phyloP scores from a whole-genome alignment of 345 rosid genomes.

The Nasturtium officinale region DNA sequence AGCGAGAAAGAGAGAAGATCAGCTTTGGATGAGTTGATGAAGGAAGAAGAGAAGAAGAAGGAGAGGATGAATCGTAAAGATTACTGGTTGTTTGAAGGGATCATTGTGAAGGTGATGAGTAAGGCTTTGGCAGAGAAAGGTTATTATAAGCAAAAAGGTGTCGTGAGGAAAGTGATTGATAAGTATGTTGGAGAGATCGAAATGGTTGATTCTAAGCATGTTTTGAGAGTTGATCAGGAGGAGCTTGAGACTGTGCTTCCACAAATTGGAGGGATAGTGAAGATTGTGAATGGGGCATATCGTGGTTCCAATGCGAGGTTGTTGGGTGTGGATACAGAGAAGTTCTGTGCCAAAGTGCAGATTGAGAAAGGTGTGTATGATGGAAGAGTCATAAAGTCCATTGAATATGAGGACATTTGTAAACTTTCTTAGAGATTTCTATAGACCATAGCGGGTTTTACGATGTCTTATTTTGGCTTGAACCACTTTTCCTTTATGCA shows the following conservation, averaged over 20 bases:
- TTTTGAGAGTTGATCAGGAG: conserved; percentile 84
- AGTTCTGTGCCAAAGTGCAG: conserved; percentile 83
- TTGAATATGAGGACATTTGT: conserved; percentile 90
- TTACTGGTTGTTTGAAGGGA: conserved; percentile 86
- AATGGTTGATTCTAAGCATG: conserved; percentile 80
- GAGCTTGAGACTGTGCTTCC: conserved; percentile 98
- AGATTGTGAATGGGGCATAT: conserved; percentile 89
- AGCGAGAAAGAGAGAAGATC: conserved; percentile 51
- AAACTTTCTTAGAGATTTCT: conserved; percentile 59
- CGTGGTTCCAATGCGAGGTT: conserved; percentile 77
- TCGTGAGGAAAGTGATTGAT: conserved; percentile 81
- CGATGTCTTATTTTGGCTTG: background rate
- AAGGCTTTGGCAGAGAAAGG: conserved; percentile 77
- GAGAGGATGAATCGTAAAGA: conserved; percentile 83
- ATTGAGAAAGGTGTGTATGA: conserved; percentile 93
- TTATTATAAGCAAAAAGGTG: conserved; percentile 87
- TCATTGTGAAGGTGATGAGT: conserved; percentile 89
- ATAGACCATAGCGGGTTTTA: background rate
- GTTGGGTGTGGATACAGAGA: conserved; percentile 78
- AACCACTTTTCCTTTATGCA: conserved; percentile 1
- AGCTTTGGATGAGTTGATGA: conserved; percentile 87
- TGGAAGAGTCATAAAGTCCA: conserved; percentile 76
- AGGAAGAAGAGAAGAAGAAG: conserved; percentile 82
- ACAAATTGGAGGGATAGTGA: conserved; percentile 74
- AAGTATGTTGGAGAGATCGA: conserved; percentile 84